Conservation (phyloP, 2,329 filamentous ascomycete species). For the Septoria petroselini region DNA sequence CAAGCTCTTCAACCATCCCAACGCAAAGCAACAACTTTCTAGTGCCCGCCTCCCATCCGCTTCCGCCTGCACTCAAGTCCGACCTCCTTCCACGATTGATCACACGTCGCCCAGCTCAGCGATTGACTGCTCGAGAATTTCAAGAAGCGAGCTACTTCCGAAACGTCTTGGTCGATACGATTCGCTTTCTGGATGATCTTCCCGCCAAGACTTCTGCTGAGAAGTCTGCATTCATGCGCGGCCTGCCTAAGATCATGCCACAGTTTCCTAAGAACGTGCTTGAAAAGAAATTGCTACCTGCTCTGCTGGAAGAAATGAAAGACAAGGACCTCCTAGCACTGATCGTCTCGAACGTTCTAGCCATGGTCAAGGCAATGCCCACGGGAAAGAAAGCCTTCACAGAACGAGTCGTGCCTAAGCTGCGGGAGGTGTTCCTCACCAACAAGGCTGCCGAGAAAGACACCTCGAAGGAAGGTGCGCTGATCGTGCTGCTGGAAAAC, state of each 20-base stretch:
- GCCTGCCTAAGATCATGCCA: constrained; percentile 78
- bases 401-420: constrained; percentile 77
- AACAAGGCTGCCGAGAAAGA: constrained; percentile 67
- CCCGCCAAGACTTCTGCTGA: constrained; percentile 89
- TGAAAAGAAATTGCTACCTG: constrained; percentile 89
- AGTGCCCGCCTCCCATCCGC: constrained; percentile 60
- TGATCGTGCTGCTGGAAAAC: constrained; percentile 89
- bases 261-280: constrained; percentile 92
- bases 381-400: constrained; percentile 74
- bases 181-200: constrained; percentile 87
- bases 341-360: constrained; percentile 88
- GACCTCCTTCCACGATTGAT: constrained; percentile 82
- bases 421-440: constrained; percentile 77
- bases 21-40: constrained; percentile 80
- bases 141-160: constrained; percentile 96
- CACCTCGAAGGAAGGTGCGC: constrained; percentile 75
- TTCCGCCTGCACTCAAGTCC: constrained; percentile 73
- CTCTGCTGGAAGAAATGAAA: constrained; percentile 87
- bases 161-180: constrained; percentile 92
- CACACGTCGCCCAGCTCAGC: constrained; percentile 79
- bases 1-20: constrained; percentile 73
- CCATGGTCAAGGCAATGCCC: constrained; percentile 76
- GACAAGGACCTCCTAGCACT: constrained; percentile 81
- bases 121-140: constrained; percentile 84
- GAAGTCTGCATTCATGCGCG: constrained; percentile 87